A percentile compares a stretch with the other conserved stretches of the same genome.
Conservation (phyloP, 1,284 basidiomycete genomes). For the Hemileia vastatrix region DNA sequence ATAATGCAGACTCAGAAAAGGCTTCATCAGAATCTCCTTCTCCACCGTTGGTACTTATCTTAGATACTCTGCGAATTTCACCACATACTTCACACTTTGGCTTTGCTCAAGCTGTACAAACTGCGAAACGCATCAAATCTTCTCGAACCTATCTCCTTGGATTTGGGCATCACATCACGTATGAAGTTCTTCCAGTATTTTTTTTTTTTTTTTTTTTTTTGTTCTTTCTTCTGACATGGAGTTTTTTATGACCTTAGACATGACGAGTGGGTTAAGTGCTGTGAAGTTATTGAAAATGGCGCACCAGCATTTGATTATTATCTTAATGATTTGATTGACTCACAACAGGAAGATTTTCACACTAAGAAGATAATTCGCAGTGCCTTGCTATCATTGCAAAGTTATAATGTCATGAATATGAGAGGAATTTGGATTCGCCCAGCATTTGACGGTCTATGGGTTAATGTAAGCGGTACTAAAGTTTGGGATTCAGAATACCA, state of each 20-base stretch:
- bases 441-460: slow-evolving; percentile 6
- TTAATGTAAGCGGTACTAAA: too few species aligned
- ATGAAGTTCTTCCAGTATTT: too few species aligned
- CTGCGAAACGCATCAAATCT: slow-evolving; percentile 53
- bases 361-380: too few species aligned
- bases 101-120: slow-evolving; percentile 52
- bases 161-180: slow-evolving; percentile 59
- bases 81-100: slow-evolving; percentile 64
- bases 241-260: not conserved
- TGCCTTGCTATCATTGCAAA: not conserved
- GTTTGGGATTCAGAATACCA: too few species aligned
- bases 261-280: slow-evolving; percentile 6
- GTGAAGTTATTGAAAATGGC: slow-evolving; percentile 6
- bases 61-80: slow-evolving; percentile 59
- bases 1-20: not conserved
- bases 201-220: not conserved
- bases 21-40: not conserved
- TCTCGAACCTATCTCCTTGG: slow-evolving; percentile 60
- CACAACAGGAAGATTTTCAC: slow-evolving; percentile 1
- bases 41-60: slow-evolving; percentile 53
- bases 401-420: not conserved
- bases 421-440: slow-evolving; percentile 3
- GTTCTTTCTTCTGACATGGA: not conserved
- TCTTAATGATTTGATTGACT: too few species aligned
- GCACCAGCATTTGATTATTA: too few species aligned